Base-by-base conservation (phyloP, 2,329 filamentous ascomycete species). In the Trichophyton verrucosum region DNA sequence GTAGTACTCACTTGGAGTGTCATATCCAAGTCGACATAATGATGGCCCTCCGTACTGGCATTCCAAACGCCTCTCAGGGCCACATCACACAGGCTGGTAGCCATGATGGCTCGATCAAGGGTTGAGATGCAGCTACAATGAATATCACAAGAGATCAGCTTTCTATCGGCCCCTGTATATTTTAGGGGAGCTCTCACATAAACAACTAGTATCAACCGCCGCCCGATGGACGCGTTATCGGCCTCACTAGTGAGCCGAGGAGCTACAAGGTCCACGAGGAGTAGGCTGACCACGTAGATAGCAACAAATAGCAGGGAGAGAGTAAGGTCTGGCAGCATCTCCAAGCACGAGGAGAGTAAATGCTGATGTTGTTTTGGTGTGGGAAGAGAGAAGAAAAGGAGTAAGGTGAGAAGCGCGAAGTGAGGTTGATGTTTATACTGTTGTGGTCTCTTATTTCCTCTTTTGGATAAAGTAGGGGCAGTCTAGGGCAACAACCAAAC, bases 21-120 rank as follows among this genome's bases (percentile, higher is more conserved):
- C n/a, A 58, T 22, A 46, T 58, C 36, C 8, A 55, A 38, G 33
- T 55, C 51, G 13, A 55, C 51, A 38, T 55, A 55, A 36, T 55
- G 27, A 9, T 36, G 4, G 51, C 51, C 51, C 7, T 55, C 20
- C 7, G 27, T 9, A 36, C 17, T 30, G 4, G 51, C 51, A 55
- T 55, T 55, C 51, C 51, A 55, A 27, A 27, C n/a, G 27, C 51
- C 51, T 6, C n/a, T 36, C 51, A 55, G 33, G 8, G 20, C 15
- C 24, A 55, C 24, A 17, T 36, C 30, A 15, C 51, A 24, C 51
- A 36, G 15, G n/a, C 27, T 27, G 11, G 49, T 3, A 55, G 51
- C 15, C 51, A 55, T 55, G n/a, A 6, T 38, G 15, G 33, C 15
- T 36, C 13, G 15, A 33, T 55, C 30, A 55, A 17, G 27, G 33